Percentiles rank a stretch among this genome's conserved stretches.
Evolutionary conservation across 805 yeast species (phyloP).

Genomic region (Pichia californica): DNA sequence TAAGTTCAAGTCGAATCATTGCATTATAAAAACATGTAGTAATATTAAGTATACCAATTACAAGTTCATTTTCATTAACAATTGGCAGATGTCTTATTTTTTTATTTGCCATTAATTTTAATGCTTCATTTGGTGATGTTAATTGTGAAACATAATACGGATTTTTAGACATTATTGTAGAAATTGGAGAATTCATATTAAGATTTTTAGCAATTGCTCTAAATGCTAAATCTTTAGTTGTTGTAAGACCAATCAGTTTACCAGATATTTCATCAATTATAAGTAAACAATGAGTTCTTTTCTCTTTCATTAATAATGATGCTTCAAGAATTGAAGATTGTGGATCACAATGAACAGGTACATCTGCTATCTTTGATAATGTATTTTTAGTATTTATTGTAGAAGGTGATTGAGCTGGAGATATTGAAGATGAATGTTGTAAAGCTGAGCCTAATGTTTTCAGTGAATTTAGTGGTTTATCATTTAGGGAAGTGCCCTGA

Average conservation of each 20-base stretch:
- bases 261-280: constrained; percentile 26
- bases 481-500: no score
- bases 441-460: no score
- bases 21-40: constrained; percentile 44
- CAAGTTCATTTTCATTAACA: constrained; percentile 28
- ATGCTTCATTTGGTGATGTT: constrained; percentile 37
- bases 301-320: constrained; percentile 33
- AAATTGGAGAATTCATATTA: constrained; percentile 24
- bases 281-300: constrained; percentile 36
- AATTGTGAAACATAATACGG: constrained; percentile 32
- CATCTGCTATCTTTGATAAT: constrained; percentile 29
- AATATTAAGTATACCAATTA: constrained; percentile 39
- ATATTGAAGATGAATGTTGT: background rate
- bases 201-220: constrained; percentile 31
- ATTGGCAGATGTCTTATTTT: constrained; percentile 40
- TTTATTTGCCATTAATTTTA: constrained; percentile 35
- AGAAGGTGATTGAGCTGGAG: background rate
- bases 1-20: constrained; percentile 36
- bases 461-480: no score
- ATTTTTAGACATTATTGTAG: constrained; percentile 33
- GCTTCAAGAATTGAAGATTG: constrained; percentile 28
- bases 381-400: constrained; percentile 11
- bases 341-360: constrained; percentile 32
- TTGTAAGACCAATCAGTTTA: constrained; percentile 34
- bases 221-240: constrained; percentile 42